Evolutionary conservation across 2,329 filamentous ascomycete species (phyloP).

Genomic region (Aspergillus ruber): DNA sequence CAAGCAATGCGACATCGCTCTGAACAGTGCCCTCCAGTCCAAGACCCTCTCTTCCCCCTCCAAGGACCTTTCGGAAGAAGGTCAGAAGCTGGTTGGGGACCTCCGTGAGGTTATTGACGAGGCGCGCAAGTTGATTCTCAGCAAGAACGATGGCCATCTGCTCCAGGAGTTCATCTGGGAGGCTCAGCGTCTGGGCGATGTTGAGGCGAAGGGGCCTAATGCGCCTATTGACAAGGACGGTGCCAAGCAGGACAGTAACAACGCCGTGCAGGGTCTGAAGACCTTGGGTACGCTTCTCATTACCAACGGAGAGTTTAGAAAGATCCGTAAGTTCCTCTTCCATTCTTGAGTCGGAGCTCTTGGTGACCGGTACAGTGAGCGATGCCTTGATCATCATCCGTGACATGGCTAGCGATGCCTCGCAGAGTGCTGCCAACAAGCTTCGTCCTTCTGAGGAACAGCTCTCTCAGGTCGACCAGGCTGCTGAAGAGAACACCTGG

Average conservation of each 20-base stretch:
- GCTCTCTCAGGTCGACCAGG: slow-evolving; percentile 68
- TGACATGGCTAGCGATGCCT: slow-evolving; percentile 87
- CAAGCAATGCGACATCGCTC: slow-evolving; percentile 87
- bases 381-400: slow-evolving; percentile 76
- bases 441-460: slow-evolving; percentile 74
- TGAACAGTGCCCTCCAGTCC: slow-evolving; percentile 79
- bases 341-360: slow-evolving; percentile 7
- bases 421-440: slow-evolving; percentile 66
- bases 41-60: slow-evolving; percentile 64
- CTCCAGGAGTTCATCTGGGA: slow-evolving; percentile 98
- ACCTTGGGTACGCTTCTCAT: slow-evolving; percentile 84
- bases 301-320: slow-evolving; percentile 93
- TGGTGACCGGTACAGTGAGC: slow-evolving; percentile 49
- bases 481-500: slow-evolving; percentile 89
- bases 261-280: slow-evolving; percentile 76
- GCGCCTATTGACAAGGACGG: slow-evolving; percentile 68
- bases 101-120: slow-evolving; percentile 72
- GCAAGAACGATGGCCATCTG: slow-evolving; percentile 92
- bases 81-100: slow-evolving; percentile 70
- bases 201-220: slow-evolving; percentile 55
- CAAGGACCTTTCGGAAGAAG: slow-evolving; percentile 72
- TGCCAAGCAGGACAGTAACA: slow-evolving; percentile 74
- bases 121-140: slow-evolving; percentile 76
- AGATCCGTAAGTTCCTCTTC: slow-evolving; percentile 59
- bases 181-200: slow-evolving; percentile 66